Base-by-base conservation (phyloP, 176 grass and related monocot genomes). In the Elymus sibiricus region DNA sequence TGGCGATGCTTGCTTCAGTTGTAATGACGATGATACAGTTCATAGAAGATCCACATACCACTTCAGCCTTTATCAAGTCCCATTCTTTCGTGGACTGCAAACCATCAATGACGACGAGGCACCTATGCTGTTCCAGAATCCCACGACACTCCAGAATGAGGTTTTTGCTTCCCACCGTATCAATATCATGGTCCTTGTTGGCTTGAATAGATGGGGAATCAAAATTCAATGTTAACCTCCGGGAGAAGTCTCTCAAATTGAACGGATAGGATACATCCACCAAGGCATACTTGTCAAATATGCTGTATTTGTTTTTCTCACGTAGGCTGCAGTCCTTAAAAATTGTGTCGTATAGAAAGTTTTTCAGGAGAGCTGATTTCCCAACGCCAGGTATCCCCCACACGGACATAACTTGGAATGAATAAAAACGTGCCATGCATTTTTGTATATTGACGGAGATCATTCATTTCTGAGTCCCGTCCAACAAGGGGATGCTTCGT, bases 351-450 rank as follows among this genome's bases (percentile, higher is more conserved):
- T 32, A 69, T 5, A 9, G 39, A 2, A 82, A 17, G 1, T 7
- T 24, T 35, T 19, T 51, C 5, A 69, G 11, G 5, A 82, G 64
- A 51, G 44, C 10, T 16, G 79, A 25, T 53, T 82, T 82, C 0
- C 79, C 64, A 53, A 25, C 79, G 1, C 79, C 79, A 15, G 43
- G 19, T 7, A 82, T 67, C 2, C 79, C 79, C 79, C 79, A 82
- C 28, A 82, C 43, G 1, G 79, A 69, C 17, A 82, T 35, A 15
- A 69, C 79, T n/a, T 81, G 14, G 11, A 64, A 5, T 12, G n/a
- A 10, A 0, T 1, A 9, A 1, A 12, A 5, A 28, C 9, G 28
- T n/a, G 43, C 6, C 22, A 5, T 63, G 5, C 34, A 2, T 25
- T n/a, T n/a, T 35, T 35, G 17, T 16, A 8, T 19, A 16, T 16